phyloP scores from a whole-genome alignment of 2,329 filamentous ascomycete species.

The Tolypocladium album region DNA sequence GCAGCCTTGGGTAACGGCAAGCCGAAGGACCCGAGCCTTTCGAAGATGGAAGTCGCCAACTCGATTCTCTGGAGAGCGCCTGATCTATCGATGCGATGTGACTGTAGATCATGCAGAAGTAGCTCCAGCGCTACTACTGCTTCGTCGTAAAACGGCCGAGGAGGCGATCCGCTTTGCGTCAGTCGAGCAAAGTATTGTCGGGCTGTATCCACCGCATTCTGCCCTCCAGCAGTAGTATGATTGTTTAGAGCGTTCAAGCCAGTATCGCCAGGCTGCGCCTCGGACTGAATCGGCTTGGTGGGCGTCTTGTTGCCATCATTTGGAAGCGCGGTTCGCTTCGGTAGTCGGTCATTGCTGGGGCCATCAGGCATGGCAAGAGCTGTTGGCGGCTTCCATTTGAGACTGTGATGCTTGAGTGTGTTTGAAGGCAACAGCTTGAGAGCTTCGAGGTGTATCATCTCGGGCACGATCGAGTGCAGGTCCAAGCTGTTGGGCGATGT shows the following conservation, averaged over 20 bases:
- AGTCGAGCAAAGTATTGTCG: constrained; percentile 1
- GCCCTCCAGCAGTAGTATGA: background rate
- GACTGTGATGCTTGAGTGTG: background rate
- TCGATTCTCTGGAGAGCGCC: constrained; percentile 1
- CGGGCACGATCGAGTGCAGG: background rate
- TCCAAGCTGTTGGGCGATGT: background rate
- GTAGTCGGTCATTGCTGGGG: background rate
- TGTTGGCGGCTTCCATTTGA: constrained; percentile 1
- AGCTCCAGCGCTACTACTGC: constrained; percentile 3
- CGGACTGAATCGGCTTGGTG: background rate
- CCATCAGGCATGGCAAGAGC: background rate
- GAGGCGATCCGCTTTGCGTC: background rate
- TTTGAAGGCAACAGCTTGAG: background rate
- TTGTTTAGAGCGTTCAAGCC: background rate
- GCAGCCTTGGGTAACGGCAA: constrained; percentile 4
- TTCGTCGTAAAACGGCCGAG: constrained; percentile 4
- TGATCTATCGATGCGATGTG: background rate
- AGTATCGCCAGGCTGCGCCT: background rate
- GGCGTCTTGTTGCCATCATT: background rate
- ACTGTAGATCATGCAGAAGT: constrained; percentile 4
- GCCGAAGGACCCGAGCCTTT: constrained; percentile 7
- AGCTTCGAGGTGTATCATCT: constrained; percentile 2
- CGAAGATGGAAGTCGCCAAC: constrained; percentile 8
- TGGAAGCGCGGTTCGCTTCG: background rate
- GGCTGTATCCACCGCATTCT: background rate